Base-by-base conservation (phyloP, 2,329 filamentous ascomycete species). In the Fusarium dimerum region DNA sequence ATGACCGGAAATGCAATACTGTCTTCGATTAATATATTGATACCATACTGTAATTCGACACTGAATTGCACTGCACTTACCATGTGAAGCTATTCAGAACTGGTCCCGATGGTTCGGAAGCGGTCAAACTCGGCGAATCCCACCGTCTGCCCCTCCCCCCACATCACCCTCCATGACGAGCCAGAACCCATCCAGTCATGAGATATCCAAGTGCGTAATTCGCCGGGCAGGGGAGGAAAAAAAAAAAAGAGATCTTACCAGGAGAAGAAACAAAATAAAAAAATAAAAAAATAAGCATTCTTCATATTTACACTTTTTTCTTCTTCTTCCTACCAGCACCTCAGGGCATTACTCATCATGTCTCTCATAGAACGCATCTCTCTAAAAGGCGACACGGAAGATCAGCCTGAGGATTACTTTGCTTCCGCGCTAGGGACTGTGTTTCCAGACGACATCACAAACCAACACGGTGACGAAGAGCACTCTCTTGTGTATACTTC, bases 371-470 rank as follows among this genome's bases (percentile, higher is more conserved):
- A 60, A 34, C 66, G 67, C 47, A 67, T 71, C 48, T 61, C 66
- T 20, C 60, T 68, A 40, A 54, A 62, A 17, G 61, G 58, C 39
- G 62, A 61, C 32, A 54, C 57, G 29, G 17, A 57, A 7, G 48
- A 52, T 2, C 43, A 74, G 71, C 48, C 84, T 0, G 84, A 87
- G 69, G 84, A 88, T 68, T 79, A 81, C 60, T 78, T 90, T 63
- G 73, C 75, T 34, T 75, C 76, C 2, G 77, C 83, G 1, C 78
- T 88, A 1, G 82, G 80, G 56, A 76, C 84, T 56, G 81, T 89
- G 67, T 89, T 89, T 72, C 80, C 84, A 5, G 85, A 89, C 68
- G 86, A 90, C 70, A 74, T 85, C 48, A 78, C 77, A 52, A 86
- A 83, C 71, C 78, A 82, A 67, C 86, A 90, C 69, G 86, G 87